Evolutionary conservation across 1,284 basidiomycete genomes (phyloP), one percentile per base, ranked within the genome.

Genomic region (Rhizoctonia solani): DNA sequence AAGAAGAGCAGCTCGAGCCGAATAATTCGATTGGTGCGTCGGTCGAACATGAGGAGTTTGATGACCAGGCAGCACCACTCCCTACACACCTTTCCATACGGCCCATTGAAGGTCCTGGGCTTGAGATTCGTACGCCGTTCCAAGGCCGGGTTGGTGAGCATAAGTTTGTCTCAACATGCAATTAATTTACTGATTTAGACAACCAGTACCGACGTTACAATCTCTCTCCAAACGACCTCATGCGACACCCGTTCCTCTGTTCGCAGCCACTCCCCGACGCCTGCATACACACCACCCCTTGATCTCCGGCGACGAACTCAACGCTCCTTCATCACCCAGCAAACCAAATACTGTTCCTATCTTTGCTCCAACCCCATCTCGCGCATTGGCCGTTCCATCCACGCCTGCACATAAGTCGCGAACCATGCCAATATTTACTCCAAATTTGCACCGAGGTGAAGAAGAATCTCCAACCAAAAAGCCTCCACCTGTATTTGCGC

Each of bases 41-140:
- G 13, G 30, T 19, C 19, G 58, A 61, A 27, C 46, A 50, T 21
- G 46, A 59, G 13, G 56, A 59, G 42, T 19, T 16, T 21, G 42
- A 61, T 27, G 58, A 61, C 46, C 44, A 50, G 46, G 30, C 46
- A 9, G 46, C 58, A 16, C 58, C 58, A 16, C 47, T 61, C 11
- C 58, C 58, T 5, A 49, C 46, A 13, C 58, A 50, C 21, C 34
- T 47, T 50, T 23, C 58, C 30, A 34, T 61, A 21, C 44, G 46
- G n/a, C 58, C 58, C 1, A 61, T 61, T 32, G 27, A 34, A 32
- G 58, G 58, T 13, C 58, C 58, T 3, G 58, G 58, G 4, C 46
- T 61, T 14, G 58, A 61, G 30, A 61, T 61, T 21, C 58, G 58
- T 27, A 61, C 58, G 3, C 58, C 58, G 5, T 34, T 61, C 32